Conservation (phyloP, 441 rosid genomes). For the Pelargonium fulgidum region DNA sequence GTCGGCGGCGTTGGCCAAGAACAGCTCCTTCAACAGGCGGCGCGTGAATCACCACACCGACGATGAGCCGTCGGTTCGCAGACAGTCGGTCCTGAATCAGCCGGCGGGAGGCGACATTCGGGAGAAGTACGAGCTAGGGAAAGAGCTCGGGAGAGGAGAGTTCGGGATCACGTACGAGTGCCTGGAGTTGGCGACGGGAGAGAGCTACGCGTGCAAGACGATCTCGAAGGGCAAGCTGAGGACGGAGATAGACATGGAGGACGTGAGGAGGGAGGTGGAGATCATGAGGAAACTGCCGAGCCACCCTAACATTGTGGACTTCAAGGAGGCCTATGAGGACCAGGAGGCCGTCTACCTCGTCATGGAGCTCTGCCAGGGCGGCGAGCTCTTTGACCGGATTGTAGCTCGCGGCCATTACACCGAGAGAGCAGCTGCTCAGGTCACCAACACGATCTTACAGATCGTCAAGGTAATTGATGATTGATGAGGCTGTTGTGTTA, state of each 20-base stretch:
- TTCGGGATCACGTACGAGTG: constrained; percentile 2
- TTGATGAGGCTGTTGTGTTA: neutral
- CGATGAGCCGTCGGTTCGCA: no score
- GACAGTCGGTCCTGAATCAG: neutral
- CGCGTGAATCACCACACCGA: no score
- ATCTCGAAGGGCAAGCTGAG: neutral
- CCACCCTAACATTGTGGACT: constrained; percentile 1
- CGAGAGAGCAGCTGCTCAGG: neutral
- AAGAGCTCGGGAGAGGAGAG: neutral
- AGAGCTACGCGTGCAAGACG: constrained; percentile 2
- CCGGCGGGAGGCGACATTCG: neutral
- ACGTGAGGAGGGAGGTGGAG: constrained; percentile 3
- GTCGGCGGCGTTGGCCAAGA: no score
- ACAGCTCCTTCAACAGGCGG: no score
- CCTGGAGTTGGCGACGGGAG: neutral
- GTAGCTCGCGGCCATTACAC: neutral
- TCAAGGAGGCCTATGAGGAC: neutral
- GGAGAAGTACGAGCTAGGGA: neutral
- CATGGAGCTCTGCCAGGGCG: constrained; percentile 1
- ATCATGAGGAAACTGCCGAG: neutral
- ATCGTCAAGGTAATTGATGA: neutral
- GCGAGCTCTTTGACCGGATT: neutral
- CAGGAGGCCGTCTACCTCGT: neutral
- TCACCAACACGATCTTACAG: neutral
- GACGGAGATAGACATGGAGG: neutral